Evolutionary conservation across 2,329 filamentous ascomycete genomes (phyloP).

Genomic region (Penicillium sp.): DNA sequence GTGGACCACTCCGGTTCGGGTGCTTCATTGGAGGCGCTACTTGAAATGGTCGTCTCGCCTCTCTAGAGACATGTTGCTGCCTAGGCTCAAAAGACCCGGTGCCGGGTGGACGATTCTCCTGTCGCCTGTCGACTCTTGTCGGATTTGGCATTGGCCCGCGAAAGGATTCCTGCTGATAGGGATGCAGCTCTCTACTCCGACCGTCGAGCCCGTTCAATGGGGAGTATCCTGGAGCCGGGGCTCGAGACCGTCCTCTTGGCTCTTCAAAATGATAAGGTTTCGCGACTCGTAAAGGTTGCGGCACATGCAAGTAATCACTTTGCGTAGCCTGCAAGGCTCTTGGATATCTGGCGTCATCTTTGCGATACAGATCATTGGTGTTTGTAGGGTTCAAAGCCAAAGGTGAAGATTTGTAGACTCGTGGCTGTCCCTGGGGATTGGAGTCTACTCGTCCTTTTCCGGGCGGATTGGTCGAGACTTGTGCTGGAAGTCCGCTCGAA

Average conservation of each 20-base stretch:
- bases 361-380: slow-evolving; percentile 8
- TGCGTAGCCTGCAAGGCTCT: neutral
- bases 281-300: slow-evolving; percentile 4
- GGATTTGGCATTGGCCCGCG: neutral
- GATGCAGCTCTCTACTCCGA: neutral
- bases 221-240: neutral
- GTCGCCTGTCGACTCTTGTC: neutral
- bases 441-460: slow-evolving; percentile 8
- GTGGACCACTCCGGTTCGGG: slow-evolving; percentile 6
- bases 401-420: slow-evolving; percentile 31
- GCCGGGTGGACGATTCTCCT: neutral
- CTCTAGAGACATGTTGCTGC: neutral
- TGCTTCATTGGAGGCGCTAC: slow-evolving; percentile 10
- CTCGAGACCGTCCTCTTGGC: slow-evolving; percentile 4
- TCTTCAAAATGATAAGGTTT: slow-evolving; percentile 6
- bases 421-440: slow-evolving; percentile 13
- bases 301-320: neutral
- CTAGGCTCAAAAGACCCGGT: slow-evolving; percentile 1
- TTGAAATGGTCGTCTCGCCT: neutral
- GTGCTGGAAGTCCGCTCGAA: neutral
- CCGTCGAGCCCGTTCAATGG: neutral
- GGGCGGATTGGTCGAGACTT: slow-evolving; percentile 1
- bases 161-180: neutral
- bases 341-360: neutral
- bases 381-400: slow-evolving; percentile 24